A percentile compares a stretch with the other conserved stretches of the same genome.
Conservation (phyloP, 345 rosid species). For the Eucalyptus urophylla region DNA sequence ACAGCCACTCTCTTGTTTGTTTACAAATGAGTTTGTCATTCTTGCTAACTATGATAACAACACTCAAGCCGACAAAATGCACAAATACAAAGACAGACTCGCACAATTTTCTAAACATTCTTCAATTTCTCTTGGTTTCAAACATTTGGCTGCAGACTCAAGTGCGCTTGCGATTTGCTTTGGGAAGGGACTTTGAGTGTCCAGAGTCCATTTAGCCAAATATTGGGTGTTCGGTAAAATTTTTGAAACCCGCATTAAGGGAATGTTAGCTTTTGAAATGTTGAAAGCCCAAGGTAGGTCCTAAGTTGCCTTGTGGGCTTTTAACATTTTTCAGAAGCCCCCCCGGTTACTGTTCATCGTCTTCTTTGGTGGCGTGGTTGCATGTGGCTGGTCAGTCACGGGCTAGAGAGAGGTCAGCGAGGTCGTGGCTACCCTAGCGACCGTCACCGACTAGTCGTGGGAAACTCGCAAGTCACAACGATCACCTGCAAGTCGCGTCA, state of each 20-base stretch:
- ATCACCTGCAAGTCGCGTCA: fast-evolving
- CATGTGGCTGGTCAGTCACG: fast-evolving
- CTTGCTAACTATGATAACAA: background rate
- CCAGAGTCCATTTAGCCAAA: no score
- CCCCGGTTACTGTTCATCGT: no score
- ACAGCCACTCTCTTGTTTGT: background rate
- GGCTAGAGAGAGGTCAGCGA: no score
- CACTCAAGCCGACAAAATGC: background rate
- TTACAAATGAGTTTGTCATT: background rate
- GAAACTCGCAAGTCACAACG: no score
- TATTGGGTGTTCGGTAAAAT: no score
- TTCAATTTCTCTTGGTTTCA: background rate
- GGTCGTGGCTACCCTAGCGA: fast-evolving
- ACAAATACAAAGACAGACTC: background rate
- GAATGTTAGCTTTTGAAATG: no score
- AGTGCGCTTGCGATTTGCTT: no score
- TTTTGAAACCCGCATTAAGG: background rate
- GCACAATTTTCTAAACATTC: background rate
- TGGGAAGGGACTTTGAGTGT: no score
- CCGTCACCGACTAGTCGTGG: fast-evolving
- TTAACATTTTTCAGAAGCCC: no score
- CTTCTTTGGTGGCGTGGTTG: no score
- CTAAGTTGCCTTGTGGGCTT: no score
- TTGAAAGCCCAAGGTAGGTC: fast-evolving
- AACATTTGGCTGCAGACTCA: background rate